phyloP scores from a whole-genome alignment of 768 basidiomycete genomes.

The Pleurotus tuber-regium region DNA sequence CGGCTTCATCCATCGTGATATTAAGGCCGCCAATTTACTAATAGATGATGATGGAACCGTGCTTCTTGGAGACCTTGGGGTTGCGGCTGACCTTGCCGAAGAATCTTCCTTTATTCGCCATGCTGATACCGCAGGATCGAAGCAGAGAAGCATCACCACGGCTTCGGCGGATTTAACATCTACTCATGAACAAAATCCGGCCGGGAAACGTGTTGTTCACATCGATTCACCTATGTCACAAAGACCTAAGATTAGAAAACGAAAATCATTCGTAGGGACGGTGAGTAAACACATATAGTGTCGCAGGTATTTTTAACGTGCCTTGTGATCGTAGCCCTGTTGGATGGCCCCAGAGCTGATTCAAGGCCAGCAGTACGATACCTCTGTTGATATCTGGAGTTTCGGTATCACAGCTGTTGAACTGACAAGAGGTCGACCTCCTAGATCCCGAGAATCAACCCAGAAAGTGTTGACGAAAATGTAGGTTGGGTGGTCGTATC shows the following conservation, averaged over 20 bases:
- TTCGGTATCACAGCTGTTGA: constrained; percentile 96
- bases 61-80: constrained; percentile 88
- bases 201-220: constrained; percentile 29
- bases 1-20: constrained; percentile 88
- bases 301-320: too few species aligned
- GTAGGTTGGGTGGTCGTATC: too few species aligned
- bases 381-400: constrained; percentile 92
- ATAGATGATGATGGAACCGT: constrained; percentile 91
- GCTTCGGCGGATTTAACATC: constrained; percentile 28
- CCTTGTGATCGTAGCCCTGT: constrained; percentile 54
- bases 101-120: constrained; percentile 34
- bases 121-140: constrained; percentile 12
- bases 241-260: constrained; percentile 61
- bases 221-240: constrained; percentile 29
- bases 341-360: constrained; percentile 99
- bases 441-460: constrained; percentile 74
- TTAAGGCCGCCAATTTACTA: constrained; percentile 93
- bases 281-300: too few species aligned
- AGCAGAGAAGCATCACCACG: constrained; percentile 24
- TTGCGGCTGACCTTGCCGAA: constrained; percentile 80
- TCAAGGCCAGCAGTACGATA: constrained; percentile 79
- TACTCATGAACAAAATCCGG: constrained; percentile 13
- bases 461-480: constrained; percentile 77
- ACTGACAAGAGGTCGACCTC: constrained; percentile 82
- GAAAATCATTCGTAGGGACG: constrained; percentile 92